phyloP scores from a whole-genome alignment of 164 flowering plant genomes.

The Nymphaea colorata region DNA sequence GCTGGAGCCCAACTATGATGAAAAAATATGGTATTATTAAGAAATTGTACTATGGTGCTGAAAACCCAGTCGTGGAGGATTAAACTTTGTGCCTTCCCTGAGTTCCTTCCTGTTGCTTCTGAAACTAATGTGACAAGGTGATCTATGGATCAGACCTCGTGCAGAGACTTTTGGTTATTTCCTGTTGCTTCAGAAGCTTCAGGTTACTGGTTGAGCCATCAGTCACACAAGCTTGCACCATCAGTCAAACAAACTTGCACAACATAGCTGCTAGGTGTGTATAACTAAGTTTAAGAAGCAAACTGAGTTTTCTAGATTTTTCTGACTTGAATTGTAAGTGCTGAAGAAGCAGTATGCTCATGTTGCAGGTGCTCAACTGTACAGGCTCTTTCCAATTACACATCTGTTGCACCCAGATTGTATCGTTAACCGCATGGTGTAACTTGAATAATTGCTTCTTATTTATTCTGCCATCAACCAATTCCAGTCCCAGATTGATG shows the following conservation, averaged over 20 bases:
- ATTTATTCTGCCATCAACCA: neutral
- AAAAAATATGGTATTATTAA: neutral
- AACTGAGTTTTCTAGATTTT: too few relatives aligned
- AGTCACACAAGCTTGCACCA: neutral
- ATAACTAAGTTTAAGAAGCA: too few relatives aligned
- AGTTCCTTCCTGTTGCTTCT: neutral
- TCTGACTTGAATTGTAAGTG: too few relatives aligned
- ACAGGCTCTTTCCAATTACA: neutral
- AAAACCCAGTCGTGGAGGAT: neutral
- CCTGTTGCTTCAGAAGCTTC: neutral
- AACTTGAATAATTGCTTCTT: neutral
- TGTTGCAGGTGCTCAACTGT: neutral
- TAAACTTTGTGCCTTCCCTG: neutral
- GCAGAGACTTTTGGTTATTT: neutral
- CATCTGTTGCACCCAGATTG: neutral
- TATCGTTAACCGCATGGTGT: neutral
- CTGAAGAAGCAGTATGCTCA: neutral
- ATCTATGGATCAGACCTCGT: neutral
- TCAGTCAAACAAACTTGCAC: too few relatives aligned
- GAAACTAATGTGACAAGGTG: neutral
- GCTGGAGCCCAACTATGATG: slow-evolving; percentile 24
- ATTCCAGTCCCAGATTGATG: neutral
- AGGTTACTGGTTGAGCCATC: neutral
- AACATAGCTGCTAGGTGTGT: too few relatives aligned
- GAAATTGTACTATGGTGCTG: neutral